Evolutionary conservation across 495 filamentous ascomycete genomes (phyloP).

Genomic region (Cenococcum geophilum): DNA sequence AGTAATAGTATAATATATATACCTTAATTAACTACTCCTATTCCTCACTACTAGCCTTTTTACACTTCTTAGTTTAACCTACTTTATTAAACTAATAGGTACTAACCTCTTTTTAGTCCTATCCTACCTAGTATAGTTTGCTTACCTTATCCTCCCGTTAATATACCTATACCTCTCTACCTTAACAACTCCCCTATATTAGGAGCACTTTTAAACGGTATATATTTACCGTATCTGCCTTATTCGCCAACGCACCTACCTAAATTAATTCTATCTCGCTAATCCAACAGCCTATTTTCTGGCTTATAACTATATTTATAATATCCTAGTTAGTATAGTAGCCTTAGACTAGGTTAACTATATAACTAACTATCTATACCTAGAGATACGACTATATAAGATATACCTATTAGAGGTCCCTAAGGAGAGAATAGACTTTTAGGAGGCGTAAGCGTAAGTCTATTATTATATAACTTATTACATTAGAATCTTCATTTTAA

Average conservation of each 20-base stretch:
- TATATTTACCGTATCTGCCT: constrained; percentile 29
- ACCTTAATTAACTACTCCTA: constrained; percentile 7
- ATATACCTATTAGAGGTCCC: constrained; percentile 4
- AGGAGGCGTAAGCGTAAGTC: constrained; percentile 29
- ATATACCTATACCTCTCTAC: constrained; percentile 19
- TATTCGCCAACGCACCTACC: constrained; percentile 31
- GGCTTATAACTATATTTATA: constrained; percentile 15
- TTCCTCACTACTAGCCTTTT: constrained; percentile 24
- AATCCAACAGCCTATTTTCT: constrained; percentile 22
- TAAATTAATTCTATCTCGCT: constrained; percentile 13
- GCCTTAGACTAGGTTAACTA: constrained; percentile 14
- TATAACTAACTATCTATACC: constrained; percentile 24
- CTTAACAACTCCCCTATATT: constrained; percentile 19
- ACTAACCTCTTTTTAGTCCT: constrained; percentile 18
- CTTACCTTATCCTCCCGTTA: constrained; percentile 20
- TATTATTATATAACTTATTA: constrained; percentile 27
- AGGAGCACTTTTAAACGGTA: constrained; percentile 22
- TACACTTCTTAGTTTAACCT: constrained; percentile 20
- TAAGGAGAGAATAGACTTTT: constrained; percentile 14
- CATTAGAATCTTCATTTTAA: constrained; percentile 20
- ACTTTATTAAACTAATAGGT: constrained; percentile 31
- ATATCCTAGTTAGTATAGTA: constrained; percentile 21
- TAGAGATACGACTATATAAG: constrained; percentile 20
- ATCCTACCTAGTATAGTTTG: constrained; percentile 16
- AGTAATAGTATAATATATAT: constrained; percentile 24